These are phyloP conservation scores for Kluyveromyces sp. DNA, from an alignment of 1,139 yeast genomes.

Conservation along the genomic window DNA sequence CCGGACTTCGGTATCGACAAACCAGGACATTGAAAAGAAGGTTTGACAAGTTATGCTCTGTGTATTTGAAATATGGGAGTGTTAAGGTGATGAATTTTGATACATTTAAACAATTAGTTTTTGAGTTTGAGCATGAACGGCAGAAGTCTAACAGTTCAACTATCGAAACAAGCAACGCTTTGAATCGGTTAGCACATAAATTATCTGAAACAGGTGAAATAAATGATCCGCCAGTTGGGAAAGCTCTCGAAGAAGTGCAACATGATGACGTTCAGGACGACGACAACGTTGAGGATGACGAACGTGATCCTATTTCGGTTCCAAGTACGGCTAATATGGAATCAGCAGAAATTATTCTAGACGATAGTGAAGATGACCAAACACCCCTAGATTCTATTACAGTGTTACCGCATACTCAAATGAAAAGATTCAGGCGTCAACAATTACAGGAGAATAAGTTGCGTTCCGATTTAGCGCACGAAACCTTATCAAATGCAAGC, in stretches of 20 bases:
- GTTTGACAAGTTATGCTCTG: slow-evolving; percentile 20
- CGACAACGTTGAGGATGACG: not conserved
- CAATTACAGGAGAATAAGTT: not conserved
- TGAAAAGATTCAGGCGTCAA: slow-evolving; percentile 7
- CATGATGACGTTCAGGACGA: not conserved
- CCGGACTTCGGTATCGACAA: slow-evolving; percentile 22
- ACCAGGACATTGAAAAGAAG: slow-evolving; percentile 24
- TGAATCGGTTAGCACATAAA: not conserved
- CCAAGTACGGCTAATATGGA: not conserved
- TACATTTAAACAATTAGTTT: slow-evolving; percentile 10
- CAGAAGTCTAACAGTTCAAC: not conserved
- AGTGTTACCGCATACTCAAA: slow-evolving; percentile 13
- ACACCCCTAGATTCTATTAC: slow-evolving; percentile 14
- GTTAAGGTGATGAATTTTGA: slow-evolving; percentile 9
- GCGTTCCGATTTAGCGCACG: not conserved
- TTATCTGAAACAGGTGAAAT: not conserved
- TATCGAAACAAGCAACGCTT: not conserved
- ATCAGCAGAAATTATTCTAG: not conserved
- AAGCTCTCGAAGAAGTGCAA: not conserved
- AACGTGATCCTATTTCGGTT: not conserved
- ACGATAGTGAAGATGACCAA: slow-evolving; percentile 4
- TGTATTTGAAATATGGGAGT: slow-evolving; percentile 10
- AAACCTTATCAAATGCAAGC: not conserved
- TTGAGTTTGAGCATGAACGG: slow-evolving; percentile 3
- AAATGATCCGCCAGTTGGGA: not conserved